Evolutionary conservation across 768 basidiomycete genomes (phyloP), one percentile per base, ranked within the genome.

Genomic region (Gyrodon lividus): DNA sequence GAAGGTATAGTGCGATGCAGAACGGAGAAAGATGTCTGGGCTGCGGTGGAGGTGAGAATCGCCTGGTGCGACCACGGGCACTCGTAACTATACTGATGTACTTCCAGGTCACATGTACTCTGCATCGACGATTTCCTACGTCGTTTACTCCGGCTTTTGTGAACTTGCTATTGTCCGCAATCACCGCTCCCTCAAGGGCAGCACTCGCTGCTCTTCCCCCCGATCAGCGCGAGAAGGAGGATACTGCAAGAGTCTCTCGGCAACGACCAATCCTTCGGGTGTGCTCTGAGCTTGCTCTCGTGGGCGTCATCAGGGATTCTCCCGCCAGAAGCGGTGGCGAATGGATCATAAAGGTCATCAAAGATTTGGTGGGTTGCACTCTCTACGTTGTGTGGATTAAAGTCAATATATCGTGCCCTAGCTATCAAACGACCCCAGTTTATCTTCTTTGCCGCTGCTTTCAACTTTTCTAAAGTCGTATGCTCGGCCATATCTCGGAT

Each of bases 391-490:
- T 43, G 41, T 44, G 20, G 17, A 40, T 53, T 50, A 19, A 57
- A 43, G 51, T 55, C 59, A 39, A 61, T 20, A 20, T 33, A 24
- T 26, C 7, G 34, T 50, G 54, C 55, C 33, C 23, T 59, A 98
- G 94, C 71, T 98, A 40, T 90, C 91, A 1, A 89, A 88, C 64
- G 95, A 98, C 63, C 88, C 94, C 3, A 79, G 80, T 19, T 74
- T 92, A 34, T 89, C 86, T 10, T 97, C 96, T 6, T 73, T 98
- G 17, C 97, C 97, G 0, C 77, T 99, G 40, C 79, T 98, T 28
- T 81, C 91, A 7, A 93, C 88, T 0, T 98, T 98, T 67, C 81
- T 98, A 57, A 98, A 97, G 68, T 82, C 88, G n/a, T 97, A 92
- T 66, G 83, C 87, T 6, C 79, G 85, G 6, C 88, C 92, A 0